Conservation (phyloP, 1,284 basidiomycete genomes). For the Thecaphora thlaspeos region DNA sequence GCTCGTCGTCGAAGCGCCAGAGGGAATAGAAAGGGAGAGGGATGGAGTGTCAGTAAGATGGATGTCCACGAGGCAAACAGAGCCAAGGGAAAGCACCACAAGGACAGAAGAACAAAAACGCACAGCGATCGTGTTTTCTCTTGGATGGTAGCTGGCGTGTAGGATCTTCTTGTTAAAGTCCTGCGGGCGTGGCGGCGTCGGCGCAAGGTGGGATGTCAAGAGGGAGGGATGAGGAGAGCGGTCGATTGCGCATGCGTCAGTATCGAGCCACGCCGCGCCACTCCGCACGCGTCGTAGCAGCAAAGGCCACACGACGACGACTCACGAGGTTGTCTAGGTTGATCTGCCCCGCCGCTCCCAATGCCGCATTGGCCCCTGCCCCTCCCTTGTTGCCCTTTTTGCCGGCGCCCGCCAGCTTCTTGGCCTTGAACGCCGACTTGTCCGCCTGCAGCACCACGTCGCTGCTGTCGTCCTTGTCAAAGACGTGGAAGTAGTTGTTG, state of each 20-base stretch:
- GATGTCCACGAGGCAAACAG: too few relatives aligned
- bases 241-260: too few relatives aligned
- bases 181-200: too few relatives aligned
- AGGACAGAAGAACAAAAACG: too few relatives aligned
- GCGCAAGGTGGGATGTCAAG: too few relatives aligned
- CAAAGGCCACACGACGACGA: too few relatives aligned
- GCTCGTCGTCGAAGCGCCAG: background rate
- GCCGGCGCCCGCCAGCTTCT: slow-evolving; percentile 75
- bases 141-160: slow-evolving; percentile 84
- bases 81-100: too few relatives aligned
- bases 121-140: slow-evolving; percentile 82
- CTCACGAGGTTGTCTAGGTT: slow-evolving; percentile 51
- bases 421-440: slow-evolving; percentile 99
- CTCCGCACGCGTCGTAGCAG: too few relatives aligned
- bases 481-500: slow-evolving; percentile 99
- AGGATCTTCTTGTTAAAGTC: slow-evolving; percentile 97
- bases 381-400: slow-evolving; percentile 71
- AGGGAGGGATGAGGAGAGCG: too few relatives aligned
- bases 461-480: slow-evolving; percentile 83
- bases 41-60: too few relatives aligned
- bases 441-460: slow-evolving; percentile 96
- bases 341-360: slow-evolving; percentile 62
- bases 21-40: background rate
- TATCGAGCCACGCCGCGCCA: too few relatives aligned
- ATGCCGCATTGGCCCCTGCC: slow-evolving; percentile 62